Conservation (phyloP, 2,329 filamentous ascomycete genomes). For the Microascus cirrosus region DNA sequence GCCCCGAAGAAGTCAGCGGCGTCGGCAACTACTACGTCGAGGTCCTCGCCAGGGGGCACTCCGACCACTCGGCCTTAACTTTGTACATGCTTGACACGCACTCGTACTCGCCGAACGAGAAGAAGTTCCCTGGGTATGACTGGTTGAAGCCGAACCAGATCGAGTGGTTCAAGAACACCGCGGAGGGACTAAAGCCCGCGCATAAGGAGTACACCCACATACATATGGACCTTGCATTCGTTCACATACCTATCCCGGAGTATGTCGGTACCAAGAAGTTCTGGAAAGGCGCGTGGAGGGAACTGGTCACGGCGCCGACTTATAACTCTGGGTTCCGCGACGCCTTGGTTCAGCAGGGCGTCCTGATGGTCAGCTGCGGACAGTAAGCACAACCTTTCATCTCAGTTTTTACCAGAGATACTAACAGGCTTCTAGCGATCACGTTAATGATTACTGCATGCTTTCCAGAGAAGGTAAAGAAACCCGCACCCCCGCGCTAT, state of each 20-base stretch:
- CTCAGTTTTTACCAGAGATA: not conserved
- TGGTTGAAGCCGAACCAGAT: slow-evolving; percentile 95
- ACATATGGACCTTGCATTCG: slow-evolving; percentile 93
- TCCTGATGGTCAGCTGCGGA: slow-evolving; percentile 81
- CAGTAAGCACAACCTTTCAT: slow-evolving; percentile 48
- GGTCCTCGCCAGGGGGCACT: slow-evolving; percentile 67
- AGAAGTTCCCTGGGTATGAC: slow-evolving; percentile 84
- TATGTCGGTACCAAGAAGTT: slow-evolving; percentile 53
- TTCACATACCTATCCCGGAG: slow-evolving; percentile 92
- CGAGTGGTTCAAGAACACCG: slow-evolving; percentile 81
- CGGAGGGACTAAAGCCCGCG: slow-evolving; percentile 59
- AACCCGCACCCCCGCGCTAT: slow-evolving; percentile 54
- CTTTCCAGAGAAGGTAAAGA: slow-evolving; percentile 36
- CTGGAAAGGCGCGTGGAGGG: slow-evolving; percentile 57
- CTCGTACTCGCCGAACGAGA: slow-evolving; percentile 81
- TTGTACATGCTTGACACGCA: slow-evolving; percentile 95
- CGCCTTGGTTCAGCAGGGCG: slow-evolving; percentile 73
- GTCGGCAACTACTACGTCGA: slow-evolving; percentile 94
- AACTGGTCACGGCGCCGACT: slow-evolving; percentile 74
- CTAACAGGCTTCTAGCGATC: slow-evolving; percentile 48
- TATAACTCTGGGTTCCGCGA: slow-evolving; percentile 93
- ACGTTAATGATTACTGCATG: slow-evolving; percentile 94
- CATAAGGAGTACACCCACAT: slow-evolving; percentile 81
- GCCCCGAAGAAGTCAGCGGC: slow-evolving; percentile 74
- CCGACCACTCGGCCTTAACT: slow-evolving; percentile 80